Evolutionary conservation across 306 rosid species (phyloP).

Genomic region (Cucurbita moschata): DNA sequence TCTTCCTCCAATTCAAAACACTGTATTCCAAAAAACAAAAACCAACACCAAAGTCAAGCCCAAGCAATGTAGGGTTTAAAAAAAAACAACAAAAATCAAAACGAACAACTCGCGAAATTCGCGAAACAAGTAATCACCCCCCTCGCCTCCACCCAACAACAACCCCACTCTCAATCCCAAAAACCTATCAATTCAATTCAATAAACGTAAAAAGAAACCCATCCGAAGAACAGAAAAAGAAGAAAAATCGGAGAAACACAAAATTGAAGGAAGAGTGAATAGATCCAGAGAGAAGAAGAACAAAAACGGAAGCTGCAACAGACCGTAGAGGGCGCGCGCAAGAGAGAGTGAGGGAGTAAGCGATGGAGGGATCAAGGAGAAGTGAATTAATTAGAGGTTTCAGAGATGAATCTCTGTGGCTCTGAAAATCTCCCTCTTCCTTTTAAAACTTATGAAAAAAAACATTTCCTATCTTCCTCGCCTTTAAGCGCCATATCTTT

Average conservation of each 20-base stretch:
- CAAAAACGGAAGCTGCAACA: constrained; percentile 14
- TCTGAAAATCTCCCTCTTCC: constrained; percentile 5
- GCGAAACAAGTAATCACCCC: constrained; percentile 6
- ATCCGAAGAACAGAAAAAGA: not conserved
- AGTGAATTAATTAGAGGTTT: not conserved
- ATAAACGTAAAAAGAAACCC: not conserved
- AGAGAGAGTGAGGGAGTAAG: constrained; percentile 7
- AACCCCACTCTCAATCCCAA: not conserved
- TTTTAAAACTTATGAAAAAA: not conserved
- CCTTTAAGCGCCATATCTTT: constrained; percentile 6
- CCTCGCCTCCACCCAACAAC: not conserved
- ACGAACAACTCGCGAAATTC: constrained; percentile 6
- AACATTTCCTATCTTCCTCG: not conserved
- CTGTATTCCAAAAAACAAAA: constrained; percentile 17
- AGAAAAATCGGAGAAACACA: constrained; percentile 18
- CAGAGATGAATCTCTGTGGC: constrained; percentile 5
- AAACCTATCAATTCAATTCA: constrained; percentile 18
- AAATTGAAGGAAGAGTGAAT: constrained; percentile 15
- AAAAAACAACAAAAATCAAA: constrained; percentile 5
- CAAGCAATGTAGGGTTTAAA: constrained; percentile 45
- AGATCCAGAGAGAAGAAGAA: constrained; percentile 44
- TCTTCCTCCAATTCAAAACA: constrained; percentile 42
- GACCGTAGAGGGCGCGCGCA: constrained; percentile 12
- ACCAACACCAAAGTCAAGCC: constrained; percentile 12
- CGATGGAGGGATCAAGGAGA: constrained; percentile 38